A percentile compares a stretch with the other conserved stretches of the same genome.
These are phyloP conservation scores for Aspergillus nanangensis DNA, from an alignment of 495 filamentous ascomycete genomes.

Conservation along the genomic window DNA sequence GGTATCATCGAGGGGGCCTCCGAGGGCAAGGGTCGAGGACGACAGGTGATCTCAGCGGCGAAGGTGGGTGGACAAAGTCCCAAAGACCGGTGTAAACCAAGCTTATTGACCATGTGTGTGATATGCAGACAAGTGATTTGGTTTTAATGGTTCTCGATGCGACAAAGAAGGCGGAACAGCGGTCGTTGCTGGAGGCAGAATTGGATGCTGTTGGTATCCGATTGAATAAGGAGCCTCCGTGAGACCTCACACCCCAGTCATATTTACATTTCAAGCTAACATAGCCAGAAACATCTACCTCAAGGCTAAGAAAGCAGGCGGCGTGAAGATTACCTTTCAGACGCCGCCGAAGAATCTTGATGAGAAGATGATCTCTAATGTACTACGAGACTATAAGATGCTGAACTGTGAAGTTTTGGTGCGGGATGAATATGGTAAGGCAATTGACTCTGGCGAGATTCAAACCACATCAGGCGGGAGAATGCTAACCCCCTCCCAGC, in stretches of 20 bases:
- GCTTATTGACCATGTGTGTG: no score
- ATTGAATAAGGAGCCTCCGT: conserved; percentile 90
- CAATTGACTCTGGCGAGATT: background rate
- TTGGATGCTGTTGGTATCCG: conserved; percentile 95
- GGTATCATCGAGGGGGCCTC: conserved; percentile 98
- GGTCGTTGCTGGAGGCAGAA: conserved; percentile 84
- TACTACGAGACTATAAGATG: conserved; percentile 96
- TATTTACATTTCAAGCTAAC: conserved; percentile 8
- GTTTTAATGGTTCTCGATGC: conserved; percentile 97
- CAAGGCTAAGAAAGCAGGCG: conserved; percentile 95
- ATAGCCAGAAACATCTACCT: conserved; percentile 85
- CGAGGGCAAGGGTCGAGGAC: conserved; percentile 92
- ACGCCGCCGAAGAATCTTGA: conserved; percentile 83
- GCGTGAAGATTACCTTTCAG: conserved; percentile 97
- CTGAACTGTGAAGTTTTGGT: conserved; percentile 96
- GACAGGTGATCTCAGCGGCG: conserved; percentile 98
- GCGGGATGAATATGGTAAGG: conserved; percentile 79
- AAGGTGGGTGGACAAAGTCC: no score
- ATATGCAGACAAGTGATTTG: conserved; percentile 79
- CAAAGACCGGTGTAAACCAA: no score
- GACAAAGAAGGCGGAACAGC: conserved; percentile 93
- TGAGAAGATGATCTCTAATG: conserved; percentile 96
- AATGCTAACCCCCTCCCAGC: conserved; percentile 36
- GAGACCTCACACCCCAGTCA: conserved; percentile 20
- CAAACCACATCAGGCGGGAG: conserved; percentile 5